Evolutionary conservation across 139 green algal species (phyloP).

Genomic region (Coelastrella sp.): DNA sequence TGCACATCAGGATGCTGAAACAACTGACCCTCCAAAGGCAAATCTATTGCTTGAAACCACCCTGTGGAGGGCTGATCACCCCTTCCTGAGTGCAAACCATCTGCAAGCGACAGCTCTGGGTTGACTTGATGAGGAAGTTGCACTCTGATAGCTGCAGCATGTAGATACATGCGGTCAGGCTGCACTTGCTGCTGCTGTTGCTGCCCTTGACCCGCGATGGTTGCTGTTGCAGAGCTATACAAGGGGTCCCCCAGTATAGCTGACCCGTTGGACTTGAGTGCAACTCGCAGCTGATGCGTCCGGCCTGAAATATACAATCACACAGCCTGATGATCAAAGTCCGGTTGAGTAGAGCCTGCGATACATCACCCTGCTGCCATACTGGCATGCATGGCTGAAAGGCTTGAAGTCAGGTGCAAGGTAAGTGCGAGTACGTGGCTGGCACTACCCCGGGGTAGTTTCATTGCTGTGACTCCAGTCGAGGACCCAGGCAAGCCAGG

Average conservation of each 20-base stretch:
- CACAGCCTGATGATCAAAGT: too few relatives aligned
- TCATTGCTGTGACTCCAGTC: too few relatives aligned
- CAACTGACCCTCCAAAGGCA: background rate
- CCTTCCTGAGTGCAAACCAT: background rate
- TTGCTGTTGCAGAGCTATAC: constrained; percentile 13
- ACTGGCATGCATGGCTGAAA: too few relatives aligned
- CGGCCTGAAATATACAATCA: too few relatives aligned
- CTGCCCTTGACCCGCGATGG: background rate
- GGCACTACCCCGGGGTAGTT: too few relatives aligned
- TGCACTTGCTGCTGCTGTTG: background rate
- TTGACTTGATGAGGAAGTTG: constrained; percentile 1
- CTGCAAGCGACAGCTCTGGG: constrained; percentile 3
- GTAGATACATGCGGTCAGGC: constrained; percentile 21
- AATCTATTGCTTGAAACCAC: constrained; percentile 28
- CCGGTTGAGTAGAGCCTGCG: too few relatives aligned
- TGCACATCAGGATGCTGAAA: constrained; percentile 16
- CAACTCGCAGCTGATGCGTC: constrained; percentile 26
- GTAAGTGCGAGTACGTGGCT: too few relatives aligned
- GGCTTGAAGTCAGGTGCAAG: too few relatives aligned
- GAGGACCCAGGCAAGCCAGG: too few relatives aligned
- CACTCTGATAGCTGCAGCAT: constrained; percentile 25
- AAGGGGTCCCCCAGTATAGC: constrained; percentile 9
- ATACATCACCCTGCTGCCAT: too few relatives aligned
- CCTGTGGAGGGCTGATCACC: background rate
- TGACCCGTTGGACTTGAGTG: constrained; percentile 3